Conservation (phyloP, 441 rosid species). For the Mallotus repandus region DNA sequence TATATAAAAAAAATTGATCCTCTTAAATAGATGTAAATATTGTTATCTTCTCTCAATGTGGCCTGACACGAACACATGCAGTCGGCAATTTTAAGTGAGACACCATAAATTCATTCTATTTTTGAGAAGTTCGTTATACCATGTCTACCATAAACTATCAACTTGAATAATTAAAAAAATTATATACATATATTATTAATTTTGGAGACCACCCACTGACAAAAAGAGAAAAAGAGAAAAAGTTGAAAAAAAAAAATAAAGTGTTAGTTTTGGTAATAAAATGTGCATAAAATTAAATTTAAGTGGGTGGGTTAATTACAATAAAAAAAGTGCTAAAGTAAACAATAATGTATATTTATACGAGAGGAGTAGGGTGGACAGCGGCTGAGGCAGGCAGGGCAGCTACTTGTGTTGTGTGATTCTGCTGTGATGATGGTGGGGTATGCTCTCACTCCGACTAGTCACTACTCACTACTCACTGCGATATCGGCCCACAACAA, state of each 20-base stretch:
- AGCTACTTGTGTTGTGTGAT: background rate
- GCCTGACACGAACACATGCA: no score
- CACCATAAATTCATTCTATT: no score
- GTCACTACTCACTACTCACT: no score
- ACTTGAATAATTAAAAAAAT: no score
- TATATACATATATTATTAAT: background rate
- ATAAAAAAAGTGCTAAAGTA: background rate
- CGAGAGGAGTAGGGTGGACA: background rate
- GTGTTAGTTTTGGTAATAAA: background rate
- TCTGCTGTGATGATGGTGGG: background rate
- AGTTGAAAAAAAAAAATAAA: background rate
- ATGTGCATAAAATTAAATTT: background rate
- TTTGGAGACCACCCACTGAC: background rate
- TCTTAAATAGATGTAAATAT: no score
- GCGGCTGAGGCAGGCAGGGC: background rate
- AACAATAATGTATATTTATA: no score
- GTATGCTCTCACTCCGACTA: background rate
- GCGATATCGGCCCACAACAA: no score
- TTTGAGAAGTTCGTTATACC: background rate
- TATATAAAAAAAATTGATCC: no score
- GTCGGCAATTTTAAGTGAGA: no score
- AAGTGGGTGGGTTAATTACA: background rate
- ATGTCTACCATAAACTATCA: no score
- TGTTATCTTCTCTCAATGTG: no score
- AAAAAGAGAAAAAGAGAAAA: background rate